Conservation (phyloP, 2,329 filamentous ascomycete species). For the Phialophora expanda region DNA sequence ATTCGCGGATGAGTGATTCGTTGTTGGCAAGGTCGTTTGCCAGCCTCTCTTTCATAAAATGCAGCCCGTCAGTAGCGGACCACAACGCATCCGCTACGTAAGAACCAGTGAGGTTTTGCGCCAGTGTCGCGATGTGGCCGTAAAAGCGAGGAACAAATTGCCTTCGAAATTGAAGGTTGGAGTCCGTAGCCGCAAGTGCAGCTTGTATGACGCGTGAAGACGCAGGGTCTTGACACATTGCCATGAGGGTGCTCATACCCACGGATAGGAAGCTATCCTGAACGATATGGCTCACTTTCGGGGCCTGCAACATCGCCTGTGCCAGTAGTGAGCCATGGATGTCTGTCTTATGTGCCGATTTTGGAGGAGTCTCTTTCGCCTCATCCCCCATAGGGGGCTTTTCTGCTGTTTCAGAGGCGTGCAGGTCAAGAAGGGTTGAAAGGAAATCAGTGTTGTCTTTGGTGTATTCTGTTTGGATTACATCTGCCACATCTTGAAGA, state of each 20-base stretch:
- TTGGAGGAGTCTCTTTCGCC: slow-evolving; percentile 53
- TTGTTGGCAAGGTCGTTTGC: slow-evolving; percentile 66
- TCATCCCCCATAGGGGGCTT: slow-evolving; percentile 55
- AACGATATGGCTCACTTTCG: slow-evolving; percentile 73
- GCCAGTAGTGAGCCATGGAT: slow-evolving; percentile 83
- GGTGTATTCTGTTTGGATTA: slow-evolving; percentile 64
- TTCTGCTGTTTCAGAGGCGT: slow-evolving; percentile 46
- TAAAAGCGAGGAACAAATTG: slow-evolving; percentile 69
- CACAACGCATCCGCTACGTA: slow-evolving; percentile 72
- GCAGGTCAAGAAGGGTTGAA: slow-evolving; percentile 64
- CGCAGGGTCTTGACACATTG: slow-evolving; percentile 67
- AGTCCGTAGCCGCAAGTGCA: slow-evolving; percentile 55
- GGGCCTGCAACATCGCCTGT: slow-evolving; percentile 76
- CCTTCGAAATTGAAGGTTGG: slow-evolving; percentile 60
- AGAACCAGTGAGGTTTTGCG: slow-evolving; percentile 66
- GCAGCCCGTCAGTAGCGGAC: slow-evolving; percentile 66
- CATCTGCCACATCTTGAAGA: slow-evolving; percentile 59
- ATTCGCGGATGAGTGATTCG: slow-evolving; percentile 67
- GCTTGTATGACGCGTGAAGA: slow-evolving; percentile 69
- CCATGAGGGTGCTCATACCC: slow-evolving; percentile 60
- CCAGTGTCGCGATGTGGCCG: slow-evolving; percentile 64
- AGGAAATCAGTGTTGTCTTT: slow-evolving; percentile 59
- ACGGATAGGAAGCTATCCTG: slow-evolving; percentile 72
- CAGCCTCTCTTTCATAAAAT: slow-evolving; percentile 70
- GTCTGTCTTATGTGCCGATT: slow-evolving; percentile 34